A percentile compares a stretch with the other conserved stretches of the same genome.
Conservation (phyloP, 805 yeast species). For the Priceomyces castillae region DNA sequence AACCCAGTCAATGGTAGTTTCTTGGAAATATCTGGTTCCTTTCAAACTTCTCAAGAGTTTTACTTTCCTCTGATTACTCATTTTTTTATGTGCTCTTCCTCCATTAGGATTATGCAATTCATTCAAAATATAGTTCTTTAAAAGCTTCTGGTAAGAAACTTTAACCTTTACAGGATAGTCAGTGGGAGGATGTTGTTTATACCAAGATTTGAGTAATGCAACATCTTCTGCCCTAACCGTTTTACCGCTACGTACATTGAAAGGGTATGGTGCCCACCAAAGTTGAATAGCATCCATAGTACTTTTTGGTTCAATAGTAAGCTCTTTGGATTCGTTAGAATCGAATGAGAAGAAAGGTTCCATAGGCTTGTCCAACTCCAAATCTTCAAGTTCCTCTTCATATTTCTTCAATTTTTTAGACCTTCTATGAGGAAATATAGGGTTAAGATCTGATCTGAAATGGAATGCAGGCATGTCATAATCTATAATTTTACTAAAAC, state of each 20-base stretch:
- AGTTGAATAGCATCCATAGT: conserved; percentile 56
- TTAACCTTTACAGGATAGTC: conserved; percentile 72
- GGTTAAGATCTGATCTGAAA: conserved; percentile 54
- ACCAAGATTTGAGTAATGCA: conserved; percentile 80
- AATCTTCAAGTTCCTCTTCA: conserved; percentile 29
- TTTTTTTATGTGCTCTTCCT: conserved; percentile 21
- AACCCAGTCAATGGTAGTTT: conserved; percentile 94
- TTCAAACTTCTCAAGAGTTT: conserved; percentile 64
- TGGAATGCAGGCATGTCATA: conserved; percentile 47
- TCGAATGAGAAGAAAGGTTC: conserved; percentile 46
- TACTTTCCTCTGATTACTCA: conserved; percentile 48
- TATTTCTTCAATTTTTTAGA: conserved; percentile 20
- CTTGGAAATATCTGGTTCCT: conserved; percentile 83
- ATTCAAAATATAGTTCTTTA: conserved; percentile 71
- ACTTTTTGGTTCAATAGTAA: conserved; percentile 39
- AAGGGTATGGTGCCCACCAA: conserved; percentile 86
- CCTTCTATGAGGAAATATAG: conserved; percentile 38
- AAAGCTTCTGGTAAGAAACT: conserved; percentile 84
- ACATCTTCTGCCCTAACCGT: conserved; percentile 88
- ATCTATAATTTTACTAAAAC: conserved; percentile 39
- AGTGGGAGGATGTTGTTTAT: conserved; percentile 61
- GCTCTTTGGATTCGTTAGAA: conserved; percentile 6
- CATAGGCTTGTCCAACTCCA: conserved; percentile 33
- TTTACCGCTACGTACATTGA: conserved; percentile 67
- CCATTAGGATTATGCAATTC: conserved; percentile 53